Evolutionary conservation across 1,139 yeast species (phyloP).

Genomic region (Candida neerlandica): DNA sequence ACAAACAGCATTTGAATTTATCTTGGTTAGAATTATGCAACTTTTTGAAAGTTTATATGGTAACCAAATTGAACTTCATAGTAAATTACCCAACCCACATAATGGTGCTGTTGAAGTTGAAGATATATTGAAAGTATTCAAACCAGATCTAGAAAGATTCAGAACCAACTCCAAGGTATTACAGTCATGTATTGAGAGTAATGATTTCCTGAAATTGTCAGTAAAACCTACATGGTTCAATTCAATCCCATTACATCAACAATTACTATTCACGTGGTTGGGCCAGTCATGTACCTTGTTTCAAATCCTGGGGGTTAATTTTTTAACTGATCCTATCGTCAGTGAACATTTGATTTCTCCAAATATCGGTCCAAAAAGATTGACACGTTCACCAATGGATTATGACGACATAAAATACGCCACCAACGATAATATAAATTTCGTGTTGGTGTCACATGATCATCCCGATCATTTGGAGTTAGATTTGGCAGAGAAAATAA

Average conservation of each 20-base stretch:
- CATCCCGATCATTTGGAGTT: constrained; percentile 93
- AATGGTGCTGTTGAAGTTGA: constrained; percentile 47
- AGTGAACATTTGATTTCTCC: constrained; percentile 66
- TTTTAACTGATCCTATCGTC: constrained; percentile 85
- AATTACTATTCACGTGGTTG: constrained; percentile 80
- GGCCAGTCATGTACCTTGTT: constrained; percentile 88
- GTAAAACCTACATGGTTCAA: constrained; percentile 12
- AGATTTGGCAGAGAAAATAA: constrained; percentile 57
- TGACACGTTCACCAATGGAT: constrained; percentile 70
- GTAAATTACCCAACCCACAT: constrained; percentile 48
- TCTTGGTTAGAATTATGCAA: constrained; percentile 70
- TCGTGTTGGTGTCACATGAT: constrained; percentile 84
- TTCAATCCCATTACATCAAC: constrained; percentile 38
- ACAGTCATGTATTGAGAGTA: constrained; percentile 27
- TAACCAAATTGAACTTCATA: constrained; percentile 54
- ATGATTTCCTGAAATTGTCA: constrained; percentile 22
- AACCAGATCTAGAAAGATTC: constrained; percentile 58
- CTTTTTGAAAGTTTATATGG: constrained; percentile 67
- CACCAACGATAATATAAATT: constrained; percentile 54
- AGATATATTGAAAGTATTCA: constrained; percentile 55
- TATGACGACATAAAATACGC: constrained; percentile 62
- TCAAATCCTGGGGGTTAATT: constrained; percentile 70
- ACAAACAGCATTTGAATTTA: constrained; percentile 85
- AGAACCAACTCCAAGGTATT: constrained; percentile 33
- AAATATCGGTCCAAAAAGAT: constrained; percentile 77